Conservation (phyloP, 148 eudicot genomes). For the Diospyros kaki region DNA sequence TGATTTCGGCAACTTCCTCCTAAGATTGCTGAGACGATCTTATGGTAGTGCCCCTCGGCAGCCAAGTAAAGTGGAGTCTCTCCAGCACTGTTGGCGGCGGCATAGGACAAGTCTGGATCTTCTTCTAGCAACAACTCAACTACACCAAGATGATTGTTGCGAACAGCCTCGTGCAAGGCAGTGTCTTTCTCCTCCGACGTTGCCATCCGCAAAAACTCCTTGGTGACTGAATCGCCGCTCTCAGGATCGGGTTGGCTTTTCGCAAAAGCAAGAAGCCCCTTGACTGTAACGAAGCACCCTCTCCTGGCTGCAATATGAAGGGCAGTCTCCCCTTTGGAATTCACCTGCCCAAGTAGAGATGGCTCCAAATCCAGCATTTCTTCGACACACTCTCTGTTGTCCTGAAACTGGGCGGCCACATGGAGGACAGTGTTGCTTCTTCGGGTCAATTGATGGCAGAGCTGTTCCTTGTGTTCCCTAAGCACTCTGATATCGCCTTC, state of each 20-base stretch:
- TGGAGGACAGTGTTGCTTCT: too few species aligned
- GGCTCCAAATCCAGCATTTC: too few species aligned
- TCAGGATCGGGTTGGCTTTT: neutral
- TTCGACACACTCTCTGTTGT: too few species aligned
- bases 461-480: too few species aligned
- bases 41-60: neutral
- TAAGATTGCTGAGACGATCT: neutral
- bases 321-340: too few species aligned
- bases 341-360: too few species aligned
- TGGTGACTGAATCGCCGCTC: neutral
- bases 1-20: neutral
- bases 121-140: neutral
- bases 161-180: neutral
- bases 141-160: neutral
- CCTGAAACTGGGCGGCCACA: too few species aligned
- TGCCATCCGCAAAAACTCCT: neutral
- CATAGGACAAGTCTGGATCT: neutral
- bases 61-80: slow-evolving; percentile 5
- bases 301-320: too few species aligned
- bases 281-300: too few species aligned
- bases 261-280: too few species aligned
- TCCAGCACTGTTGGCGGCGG: neutral
- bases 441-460: too few species aligned
- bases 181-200: neutral
- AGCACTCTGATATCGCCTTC: too few species aligned